Conservation (phyloP, 1,284 basidiomycete genomes). For the Pseudozyma sp. region DNA sequence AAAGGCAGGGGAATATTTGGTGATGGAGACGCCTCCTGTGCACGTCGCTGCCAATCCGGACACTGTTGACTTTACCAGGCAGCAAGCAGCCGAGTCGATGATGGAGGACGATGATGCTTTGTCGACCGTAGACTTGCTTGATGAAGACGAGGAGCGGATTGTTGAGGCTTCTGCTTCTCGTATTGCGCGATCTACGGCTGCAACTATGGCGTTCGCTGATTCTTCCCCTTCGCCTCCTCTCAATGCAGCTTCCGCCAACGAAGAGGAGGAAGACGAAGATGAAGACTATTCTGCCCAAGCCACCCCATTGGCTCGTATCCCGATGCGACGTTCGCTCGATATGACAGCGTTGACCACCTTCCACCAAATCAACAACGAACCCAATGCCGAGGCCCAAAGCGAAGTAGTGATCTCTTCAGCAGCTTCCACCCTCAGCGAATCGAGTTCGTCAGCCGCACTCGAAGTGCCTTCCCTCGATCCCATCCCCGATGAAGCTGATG, state of each 20-base stretch:
- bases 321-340: conserved; percentile 39
- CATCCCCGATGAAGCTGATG: conserved; percentile 43
- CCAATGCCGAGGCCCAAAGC: not conserved
- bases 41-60: conserved; percentile 45
- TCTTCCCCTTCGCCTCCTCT: not conserved
- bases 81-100: conserved; percentile 24
- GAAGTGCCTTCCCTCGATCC: conserved; percentile 49
- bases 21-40: conserved; percentile 49
- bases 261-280: conserved; percentile 24
- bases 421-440: conserved; percentile 22
- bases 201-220: not conserved
- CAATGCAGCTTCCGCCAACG: not conserved
- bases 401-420: conserved; percentile 21
- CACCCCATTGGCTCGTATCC: conserved; percentile 42
- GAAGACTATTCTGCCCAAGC: conserved; percentile 44
- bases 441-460: conserved; percentile 20
- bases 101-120: conserved; percentile 27
- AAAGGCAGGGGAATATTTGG: conserved; percentile 3
- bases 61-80: conserved; percentile 46
- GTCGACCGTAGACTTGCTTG: conserved; percentile 38
- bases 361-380: not conserved
- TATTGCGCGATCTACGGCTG: not conserved
- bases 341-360: conserved; percentile 21
- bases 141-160: conserved; percentile 45
- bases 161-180: conserved; percentile 32